Evolutionary conservation across 164 flowering plant genomes (phyloP).

Genomic region (Aristolochia fimbriata): DNA sequence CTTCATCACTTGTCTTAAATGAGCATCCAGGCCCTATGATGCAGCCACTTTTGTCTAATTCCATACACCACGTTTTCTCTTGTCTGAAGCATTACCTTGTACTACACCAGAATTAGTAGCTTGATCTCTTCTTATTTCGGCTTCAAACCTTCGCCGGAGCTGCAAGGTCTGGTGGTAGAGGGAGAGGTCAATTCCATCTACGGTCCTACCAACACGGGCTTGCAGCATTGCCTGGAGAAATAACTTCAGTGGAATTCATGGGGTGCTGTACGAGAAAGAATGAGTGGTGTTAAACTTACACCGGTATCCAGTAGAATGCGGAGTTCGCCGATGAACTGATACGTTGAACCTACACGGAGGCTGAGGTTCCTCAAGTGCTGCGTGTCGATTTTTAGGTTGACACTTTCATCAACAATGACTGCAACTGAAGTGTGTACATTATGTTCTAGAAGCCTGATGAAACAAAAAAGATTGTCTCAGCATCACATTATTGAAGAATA

Average conservation of each 20-base stretch:
- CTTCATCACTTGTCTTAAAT: too few species aligned
- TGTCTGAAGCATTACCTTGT: too few species aligned
- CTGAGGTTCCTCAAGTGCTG: constrained; percentile 55
- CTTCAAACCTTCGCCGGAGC: constrained; percentile 55
- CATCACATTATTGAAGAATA: not conserved
- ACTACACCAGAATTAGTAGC: too few species aligned
- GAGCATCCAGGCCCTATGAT: too few species aligned
- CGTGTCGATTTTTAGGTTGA: constrained; percentile 48
- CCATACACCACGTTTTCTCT: too few species aligned
- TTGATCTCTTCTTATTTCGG: constrained; percentile 21
- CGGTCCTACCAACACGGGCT: constrained; percentile 80
- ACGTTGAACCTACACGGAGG: constrained; percentile 56
- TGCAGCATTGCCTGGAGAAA: constrained; percentile 45
- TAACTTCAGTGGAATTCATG: not conserved
- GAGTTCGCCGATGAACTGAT: constrained; percentile 91
- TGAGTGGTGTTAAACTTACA: constrained; percentile 19
- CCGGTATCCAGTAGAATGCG: constrained; percentile 36
- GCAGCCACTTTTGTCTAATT: too few species aligned
- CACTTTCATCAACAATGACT: constrained; percentile 46
- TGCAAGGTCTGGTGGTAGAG: constrained; percentile 66
- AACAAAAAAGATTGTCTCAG: not conserved
- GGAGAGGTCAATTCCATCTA: constrained; percentile 78
- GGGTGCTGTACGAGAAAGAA: not conserved
- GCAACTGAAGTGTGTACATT: constrained; percentile 48
- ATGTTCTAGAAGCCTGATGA: constrained; percentile 50